Base-by-base conservation (phyloP, 768 basidiomycete species). In the Phlegmacium glaucopus region DNA sequence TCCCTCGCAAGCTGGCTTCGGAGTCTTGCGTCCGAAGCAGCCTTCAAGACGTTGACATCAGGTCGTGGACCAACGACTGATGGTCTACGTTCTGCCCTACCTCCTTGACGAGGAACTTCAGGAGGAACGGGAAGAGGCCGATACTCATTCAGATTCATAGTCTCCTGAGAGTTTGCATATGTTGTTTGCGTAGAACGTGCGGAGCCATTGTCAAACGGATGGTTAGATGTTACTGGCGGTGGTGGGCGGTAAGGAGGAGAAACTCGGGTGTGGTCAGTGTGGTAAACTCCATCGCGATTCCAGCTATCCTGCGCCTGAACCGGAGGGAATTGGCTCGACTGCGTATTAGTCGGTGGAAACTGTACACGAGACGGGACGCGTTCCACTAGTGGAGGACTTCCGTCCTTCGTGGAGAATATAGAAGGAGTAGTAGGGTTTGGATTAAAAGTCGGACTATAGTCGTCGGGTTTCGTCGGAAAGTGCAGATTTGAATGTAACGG, bases 321-420 rank as follows among this genome's bases (percentile, higher is more conserved):
- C 11, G 26, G 45, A 40, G 25, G 10, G 38, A 18, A 38, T 39
- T n/a, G 36, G n/a, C 36, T 4, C 9, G 38, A 39, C 28, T 32
- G 36, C 10, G 18, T 15, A 18, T 35, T 2, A 13, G 36, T 25
- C 36, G 45, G 48, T 4, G 47, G 27, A 25, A 37, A 27, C 8
- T 37, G 47, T 6, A 54, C 42, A 9, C 52, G 50, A 4, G 61
- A 62, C 9, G 61, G 52, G 9, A 62, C 22, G 35, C 61, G 55
- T 47, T 62, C 61, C 12, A 62, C 61, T 17, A 47, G 54, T 15
- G 61, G 58, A 12, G 58, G 60, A 42, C 56, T 59, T 37, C 50
- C 50, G 11, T 55, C 51, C 30, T 43, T 28, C 16, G 29, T 32
- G 51, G 26, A 42, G 9, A 37, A 15, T 15, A 32, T 13, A 16